Conservation (phyloP, 768 basidiomycete genomes). For the Amyloporia xantha region DNA sequence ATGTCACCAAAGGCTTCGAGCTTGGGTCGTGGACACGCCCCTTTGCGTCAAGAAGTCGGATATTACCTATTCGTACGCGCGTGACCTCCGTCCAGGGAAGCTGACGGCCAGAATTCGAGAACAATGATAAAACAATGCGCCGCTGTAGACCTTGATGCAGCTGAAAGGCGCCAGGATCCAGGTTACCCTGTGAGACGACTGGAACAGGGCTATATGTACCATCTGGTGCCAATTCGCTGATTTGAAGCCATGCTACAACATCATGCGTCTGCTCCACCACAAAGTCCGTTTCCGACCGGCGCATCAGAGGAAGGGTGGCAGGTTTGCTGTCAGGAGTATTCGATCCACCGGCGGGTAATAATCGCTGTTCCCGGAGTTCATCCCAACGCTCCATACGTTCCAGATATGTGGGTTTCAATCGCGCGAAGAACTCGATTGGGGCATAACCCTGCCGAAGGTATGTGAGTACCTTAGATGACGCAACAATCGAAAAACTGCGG, state of each 20-base stretch:
- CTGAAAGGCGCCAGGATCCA: slow-evolving; percentile 82
- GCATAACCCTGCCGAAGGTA: slow-evolving; percentile 75
- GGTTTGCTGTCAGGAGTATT: slow-evolving; percentile 32
- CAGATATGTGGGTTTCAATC: slow-evolving; percentile 74
- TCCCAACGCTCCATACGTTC: slow-evolving; percentile 92
- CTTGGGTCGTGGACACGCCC: slow-evolving; percentile 75
- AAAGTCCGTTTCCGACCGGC: slow-evolving; percentile 90
- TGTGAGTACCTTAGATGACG: slow-evolving; percentile 63
- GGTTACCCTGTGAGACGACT: slow-evolving; percentile 63
- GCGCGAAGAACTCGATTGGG: slow-evolving; percentile 87
- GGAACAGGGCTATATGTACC: slow-evolving; percentile 82
- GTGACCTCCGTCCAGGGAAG: slow-evolving; percentile 82
- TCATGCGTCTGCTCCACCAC: slow-evolving; percentile 84
- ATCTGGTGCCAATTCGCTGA: slow-evolving; percentile 80
- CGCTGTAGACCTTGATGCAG: slow-evolving; percentile 93
- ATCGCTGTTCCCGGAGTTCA: slow-evolving; percentile 75
- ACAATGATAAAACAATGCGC: slow-evolving; percentile 65
- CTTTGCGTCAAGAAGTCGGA: slow-evolving; percentile 79
- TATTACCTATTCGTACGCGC: slow-evolving; percentile 72
- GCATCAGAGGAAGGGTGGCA: slow-evolving; percentile 60
- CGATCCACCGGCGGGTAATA: slow-evolving; percentile 26
- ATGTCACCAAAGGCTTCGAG: slow-evolving; percentile 61
- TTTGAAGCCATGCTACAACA: slow-evolving; percentile 80
- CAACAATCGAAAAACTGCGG: slow-evolving; percentile 72
- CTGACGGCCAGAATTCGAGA: slow-evolving; percentile 84